Percentiles rank a stretch among this genome's conserved stretches.
Evolutionary conservation across 2,329 filamentous ascomycete genomes (phyloP).

Genomic region (Cryphonectria naterciae): DNA sequence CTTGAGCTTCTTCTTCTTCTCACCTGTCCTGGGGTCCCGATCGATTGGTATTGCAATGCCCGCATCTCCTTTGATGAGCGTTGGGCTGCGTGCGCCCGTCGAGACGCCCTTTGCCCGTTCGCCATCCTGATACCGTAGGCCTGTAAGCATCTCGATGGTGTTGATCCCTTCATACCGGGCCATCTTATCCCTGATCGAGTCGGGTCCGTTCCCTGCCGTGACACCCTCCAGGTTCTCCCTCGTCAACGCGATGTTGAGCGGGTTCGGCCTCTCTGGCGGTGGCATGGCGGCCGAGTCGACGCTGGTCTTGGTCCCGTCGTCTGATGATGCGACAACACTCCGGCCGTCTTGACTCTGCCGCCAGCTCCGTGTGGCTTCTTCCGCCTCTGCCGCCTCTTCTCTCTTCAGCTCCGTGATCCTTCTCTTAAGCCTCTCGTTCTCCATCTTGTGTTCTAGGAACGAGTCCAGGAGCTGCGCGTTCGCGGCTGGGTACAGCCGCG

Average conservation of each 20-base stretch:
- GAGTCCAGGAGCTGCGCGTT: conserved; percentile 86
- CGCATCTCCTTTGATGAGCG: conserved; percentile 81
- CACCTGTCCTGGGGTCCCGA: conserved; percentile 70
- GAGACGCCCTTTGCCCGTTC: conserved; percentile 88
- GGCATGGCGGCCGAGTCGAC: conserved; percentile 60
- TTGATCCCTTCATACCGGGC: conserved; percentile 81
- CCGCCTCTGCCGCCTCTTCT: conserved; percentile 82
- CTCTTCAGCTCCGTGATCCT: conserved; percentile 82
- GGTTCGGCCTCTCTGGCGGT: conserved; percentile 65
- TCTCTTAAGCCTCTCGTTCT: conserved; percentile 85
- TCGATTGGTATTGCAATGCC: conserved; percentile 85
- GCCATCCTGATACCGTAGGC: conserved; percentile 83
- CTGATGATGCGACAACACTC: conserved; percentile 57
- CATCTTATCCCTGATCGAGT: conserved; percentile 85
- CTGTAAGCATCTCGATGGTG: conserved; percentile 91
- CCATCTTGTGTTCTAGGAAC: conserved; percentile 94
- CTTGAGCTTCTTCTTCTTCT: conserved; percentile 90
- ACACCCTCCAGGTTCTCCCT: conserved; percentile 79
- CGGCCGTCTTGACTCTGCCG: conserved; percentile 60
- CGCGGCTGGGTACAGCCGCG: conserved; percentile 85
- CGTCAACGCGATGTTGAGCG: conserved; percentile 72
- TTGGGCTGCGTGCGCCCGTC: conserved; percentile 80
- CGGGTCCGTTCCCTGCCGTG: conserved; percentile 65
- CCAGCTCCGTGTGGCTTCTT: conserved; percentile 66
- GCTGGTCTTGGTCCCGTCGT: conserved; percentile 43